Evolutionary conservation across 805 yeast species (phyloP), one percentile per base, ranked within the genome.

Genomic region (Wickerhamiella spandovensis): DNA sequence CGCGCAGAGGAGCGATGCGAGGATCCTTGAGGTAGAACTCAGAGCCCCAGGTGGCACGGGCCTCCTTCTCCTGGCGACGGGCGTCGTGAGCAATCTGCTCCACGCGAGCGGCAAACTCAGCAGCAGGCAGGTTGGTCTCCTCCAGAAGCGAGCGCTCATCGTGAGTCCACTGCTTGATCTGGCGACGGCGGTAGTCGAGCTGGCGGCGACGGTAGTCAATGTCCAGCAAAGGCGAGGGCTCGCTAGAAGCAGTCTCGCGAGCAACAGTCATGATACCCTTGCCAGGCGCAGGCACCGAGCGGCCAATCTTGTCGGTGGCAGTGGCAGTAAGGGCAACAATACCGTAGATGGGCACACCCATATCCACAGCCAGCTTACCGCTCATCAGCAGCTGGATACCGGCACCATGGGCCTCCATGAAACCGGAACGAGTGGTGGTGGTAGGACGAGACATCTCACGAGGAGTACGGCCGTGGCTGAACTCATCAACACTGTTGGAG

Each of bases 221-320:
- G 68, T 88, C 85, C 72, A 92, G 73, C 71, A 85, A 72, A 54
- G 90, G 82, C 51, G 92, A 72, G 60, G 82, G 79, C 75, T 78
- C 83, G 70, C 83, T 82, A 60, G 88, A 85, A 60, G 82, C 90
- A 64, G 81, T 79, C 73, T 94, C 98, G 65, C 95, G 82, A 52
- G 98, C 98, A 65, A 95, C 87, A 54, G 98, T 92, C 75, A 92
- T 77, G 59, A 92, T 84, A 82, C 99, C 99, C 74, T 90, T 87
- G 69, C 99, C 99, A 72, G 99, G 99, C 65, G 98, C 98, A 58
- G 99, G 99, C 58, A 92, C 90, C 47, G 97, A 89, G 73, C 97
- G 84, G 66, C 97, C 97, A 67, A 90, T 90, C 81, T 89, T 94
- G 71, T 92, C 99, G 54, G 95, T 79, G 48, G 98, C 98, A 63